Evolutionary conservation across 192 early-diverging fungal genomes (phyloP), one percentile per base, ranked within the genome.

Genomic region (Obelidium mucronatum): DNA sequence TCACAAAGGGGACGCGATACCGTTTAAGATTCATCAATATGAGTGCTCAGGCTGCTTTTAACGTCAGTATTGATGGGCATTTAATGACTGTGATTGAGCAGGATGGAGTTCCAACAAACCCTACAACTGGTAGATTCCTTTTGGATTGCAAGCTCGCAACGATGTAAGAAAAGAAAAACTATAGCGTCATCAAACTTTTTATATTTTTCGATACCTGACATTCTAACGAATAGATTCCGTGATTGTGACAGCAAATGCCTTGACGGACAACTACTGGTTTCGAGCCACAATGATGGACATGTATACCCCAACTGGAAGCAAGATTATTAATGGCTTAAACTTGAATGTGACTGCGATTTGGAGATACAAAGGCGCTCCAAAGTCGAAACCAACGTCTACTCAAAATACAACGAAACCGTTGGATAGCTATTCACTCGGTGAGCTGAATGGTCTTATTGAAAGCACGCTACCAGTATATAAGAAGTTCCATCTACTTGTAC

Each of bases 21-120:
- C 89, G 94, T 61, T 66, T 96, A 56, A 89, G 95, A 2, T 67
- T 96, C 56, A 92, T 96, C 82, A 93, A 92, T 82, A 94, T 91
- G 89, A 90, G 89, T 48, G 92, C 91, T 22, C 79, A 91, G 62
- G 77, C 90, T 13, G 89, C 86, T 81, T 96, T 92, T 85, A 82
- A 87, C 63, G 86, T 96, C 71, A 85, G 83, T 33, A 93, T 96
- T 54, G 93, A 93, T 66, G 90, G 88, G n/a, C 94, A 95, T 71
- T 75, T 77, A 1, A 83, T 96, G 78, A 81, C 79, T 37, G 83
- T 96, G 19, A 91, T 96, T 75, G 94, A 96, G 79, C 86, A 88
- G 28, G 93, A 94, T 59, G 93, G 62, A 19, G 31, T 35, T n/a
- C 17, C 26, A n/a, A 59, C 56, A 1, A 59, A 59, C 37, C 69